Percentiles rank a stretch among this genome's conserved stretches.
Conservation (phyloP, 2,329 filamentous ascomycete species). For the Pyricularia sp. region DNA sequence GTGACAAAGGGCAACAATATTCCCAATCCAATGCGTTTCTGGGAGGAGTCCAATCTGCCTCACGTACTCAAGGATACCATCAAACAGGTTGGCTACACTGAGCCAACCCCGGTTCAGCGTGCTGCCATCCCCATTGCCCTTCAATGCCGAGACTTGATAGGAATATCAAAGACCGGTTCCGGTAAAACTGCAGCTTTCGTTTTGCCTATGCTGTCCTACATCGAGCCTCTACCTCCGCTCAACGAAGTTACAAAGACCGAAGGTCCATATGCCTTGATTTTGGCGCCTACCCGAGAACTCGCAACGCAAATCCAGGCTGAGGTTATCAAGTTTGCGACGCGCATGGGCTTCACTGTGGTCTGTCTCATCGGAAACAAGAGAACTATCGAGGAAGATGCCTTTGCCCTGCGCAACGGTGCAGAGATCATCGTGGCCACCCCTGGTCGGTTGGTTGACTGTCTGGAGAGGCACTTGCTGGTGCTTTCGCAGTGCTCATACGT, state of each 20-base stretch:
- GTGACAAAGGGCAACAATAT: constrained; percentile 85
- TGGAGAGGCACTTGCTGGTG: constrained; percentile 85
- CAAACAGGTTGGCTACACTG: constrained; percentile 76
- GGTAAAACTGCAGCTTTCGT: constrained; percentile 97
- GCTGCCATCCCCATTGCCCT: constrained; percentile 93
- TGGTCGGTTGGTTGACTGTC: constrained; percentile 92
- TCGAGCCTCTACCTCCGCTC: constrained; percentile 77
- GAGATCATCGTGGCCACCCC: constrained; percentile 99
- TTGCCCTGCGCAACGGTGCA: constrained; percentile 80
- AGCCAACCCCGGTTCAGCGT: constrained; percentile 85
- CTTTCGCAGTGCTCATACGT: constrained; percentile 96
- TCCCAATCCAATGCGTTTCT: constrained; percentile 92
- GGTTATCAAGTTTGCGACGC: constrained; percentile 82
- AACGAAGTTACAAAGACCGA: constrained; percentile 84
- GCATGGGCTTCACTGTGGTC: constrained; percentile 87
- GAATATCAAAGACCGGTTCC: constrained; percentile 94
- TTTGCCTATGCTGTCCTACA: constrained; percentile 87
- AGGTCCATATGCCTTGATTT: constrained; percentile 92
- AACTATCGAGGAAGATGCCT: constrained; percentile 85
- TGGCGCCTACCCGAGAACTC: constrained; percentile 92
- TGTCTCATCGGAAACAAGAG: constrained; percentile 93
- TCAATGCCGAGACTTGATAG: constrained; percentile 90
- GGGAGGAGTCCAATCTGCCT: constrained; percentile 78
- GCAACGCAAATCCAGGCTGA: constrained; percentile 96
- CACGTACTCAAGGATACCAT: constrained; percentile 72